Percentiles rank a stretch among this genome's conserved stretches.
phyloP scores from a whole-genome alignment of 805 yeast species.

The Lachancea fermentati region DNA sequence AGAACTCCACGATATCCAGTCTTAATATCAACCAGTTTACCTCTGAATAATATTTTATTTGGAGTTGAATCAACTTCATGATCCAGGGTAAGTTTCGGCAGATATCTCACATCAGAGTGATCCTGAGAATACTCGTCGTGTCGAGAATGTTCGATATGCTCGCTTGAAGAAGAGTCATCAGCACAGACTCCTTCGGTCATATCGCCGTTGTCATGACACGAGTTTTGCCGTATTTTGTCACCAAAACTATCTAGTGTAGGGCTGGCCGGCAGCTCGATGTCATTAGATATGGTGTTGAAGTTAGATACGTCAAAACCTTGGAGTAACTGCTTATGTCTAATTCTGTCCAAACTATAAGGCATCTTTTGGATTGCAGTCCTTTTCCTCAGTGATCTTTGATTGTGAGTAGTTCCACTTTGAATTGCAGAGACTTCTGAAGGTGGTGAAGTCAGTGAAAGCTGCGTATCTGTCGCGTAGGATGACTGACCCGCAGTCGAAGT shows the following conservation, averaged over 20 bases:
- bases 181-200: neutral
- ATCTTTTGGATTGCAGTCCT: slow-evolving; percentile 32
- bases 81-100: too few species aligned
- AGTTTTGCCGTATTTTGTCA: too few species aligned
- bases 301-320: slow-evolving; percentile 27
- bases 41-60: slow-evolving; percentile 21
- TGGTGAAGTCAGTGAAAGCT: neutral
- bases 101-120: too few species aligned
- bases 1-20: slow-evolving; percentile 31
- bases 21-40: slow-evolving; percentile 22
- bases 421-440: neutral
- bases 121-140: too few species aligned
- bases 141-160: too few species aligned
- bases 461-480: neutral
- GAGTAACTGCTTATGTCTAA: slow-evolving; percentile 27
- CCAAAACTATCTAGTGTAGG: too few species aligned
- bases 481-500: neutral
- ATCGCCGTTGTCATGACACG: too few species aligned
- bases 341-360: slow-evolving; percentile 33
- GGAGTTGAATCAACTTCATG: too few species aligned
- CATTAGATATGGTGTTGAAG: slow-evolving; percentile 22
- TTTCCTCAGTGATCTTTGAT: slow-evolving; percentile 23
- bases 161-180: neutral
- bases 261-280: slow-evolving; percentile 14
- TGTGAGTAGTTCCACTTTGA: neutral